Evolutionary conservation across 345 rosid species (phyloP), one percentile per base, ranked within the genome.

Genomic region (Boechera divaricarpa): DNA sequence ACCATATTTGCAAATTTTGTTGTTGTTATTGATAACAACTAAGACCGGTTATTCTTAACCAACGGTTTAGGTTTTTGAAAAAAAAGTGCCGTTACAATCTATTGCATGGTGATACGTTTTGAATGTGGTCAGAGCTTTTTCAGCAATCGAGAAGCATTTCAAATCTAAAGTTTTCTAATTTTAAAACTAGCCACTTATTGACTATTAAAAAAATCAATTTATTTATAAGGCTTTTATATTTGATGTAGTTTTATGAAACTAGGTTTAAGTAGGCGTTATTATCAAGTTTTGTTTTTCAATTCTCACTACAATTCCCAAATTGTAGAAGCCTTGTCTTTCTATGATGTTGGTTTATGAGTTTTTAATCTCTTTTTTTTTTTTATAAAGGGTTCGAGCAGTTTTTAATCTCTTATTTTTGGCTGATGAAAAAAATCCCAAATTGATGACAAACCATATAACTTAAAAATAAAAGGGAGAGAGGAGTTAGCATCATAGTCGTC

Each of bases 71-170:
- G 13, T 61, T 76, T 0, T 0, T 7, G 12, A 60, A 67, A 67
- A 69, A 61, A 62, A 69, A 54, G 63, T 76, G 70, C 75, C 80
- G 80, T 76, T 76, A 76, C 57, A 35, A 2, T 38, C 21, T 29
- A 44, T 16, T 73, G 26, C 7, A 36, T 55, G 18, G 59, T 38
- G 32, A 62, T 41, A 29, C 54, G 32, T 31, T 66, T 53, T 66
- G 59, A 67, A 58, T 56, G 79, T 58, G 73, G 68, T 60, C 69
- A 68, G n/a, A 31, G 47, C 75, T 62, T 69, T 76, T 76, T 61
- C 63, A 52, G 26, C 16, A 60, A 32, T 68, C 74, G 68, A 67
- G 9, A 67, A 68, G 60, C 53, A 67, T 66, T 75, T 75, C 68
- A 59, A 59, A 67, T 35, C 0, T n/a, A 63, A 62, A 62, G 26